phyloP scores from a whole-genome alignment of 331 rosid genomes.

The Quercus tomentella region DNA sequence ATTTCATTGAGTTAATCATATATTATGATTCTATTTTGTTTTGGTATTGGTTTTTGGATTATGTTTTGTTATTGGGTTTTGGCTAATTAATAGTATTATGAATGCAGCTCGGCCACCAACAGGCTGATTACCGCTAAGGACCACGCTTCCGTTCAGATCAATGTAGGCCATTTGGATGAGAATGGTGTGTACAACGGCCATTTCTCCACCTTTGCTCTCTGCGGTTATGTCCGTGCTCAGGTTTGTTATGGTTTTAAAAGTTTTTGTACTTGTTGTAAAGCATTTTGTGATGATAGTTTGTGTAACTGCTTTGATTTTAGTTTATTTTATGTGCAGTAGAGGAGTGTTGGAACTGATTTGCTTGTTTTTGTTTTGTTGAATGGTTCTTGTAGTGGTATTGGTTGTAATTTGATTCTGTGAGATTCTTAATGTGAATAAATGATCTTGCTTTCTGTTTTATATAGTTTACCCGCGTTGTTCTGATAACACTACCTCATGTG shows the following conservation, averaged over 20 bases:
- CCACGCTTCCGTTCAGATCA: slow-evolving; percentile 82
- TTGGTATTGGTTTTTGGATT: background rate
- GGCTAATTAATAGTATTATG: background rate
- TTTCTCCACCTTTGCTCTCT: slow-evolving; percentile 74
- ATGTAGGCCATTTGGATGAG: slow-evolving; percentile 80
- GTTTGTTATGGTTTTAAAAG: slow-evolving; percentile 11
- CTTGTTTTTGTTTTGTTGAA: background rate
- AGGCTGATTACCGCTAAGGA: slow-evolving; percentile 76
- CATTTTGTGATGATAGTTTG: background rate
- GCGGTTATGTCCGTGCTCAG: slow-evolving; percentile 82
- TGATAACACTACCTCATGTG: too few species aligned
- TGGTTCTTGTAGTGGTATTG: background rate
- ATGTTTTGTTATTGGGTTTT: background rate
- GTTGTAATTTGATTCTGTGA: background rate
- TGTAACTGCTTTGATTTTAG: background rate
- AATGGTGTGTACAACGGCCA: slow-evolving; percentile 66
- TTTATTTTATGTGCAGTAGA: background rate
- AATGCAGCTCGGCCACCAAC: slow-evolving; percentile 75
- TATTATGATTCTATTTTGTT: background rate
- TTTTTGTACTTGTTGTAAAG: background rate
- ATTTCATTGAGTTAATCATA: background rate
- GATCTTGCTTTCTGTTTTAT: too few species aligned
- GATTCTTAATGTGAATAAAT: too few species aligned
- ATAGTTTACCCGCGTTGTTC: background rate
- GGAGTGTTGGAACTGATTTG: background rate